A percentile compares a stretch with the other conserved stretches of the same genome.
These are phyloP conservation scores for Globisporangium alternatum DNA, from an alignment of 352 stramenopile species.

Conservation along the genomic window DNA sequence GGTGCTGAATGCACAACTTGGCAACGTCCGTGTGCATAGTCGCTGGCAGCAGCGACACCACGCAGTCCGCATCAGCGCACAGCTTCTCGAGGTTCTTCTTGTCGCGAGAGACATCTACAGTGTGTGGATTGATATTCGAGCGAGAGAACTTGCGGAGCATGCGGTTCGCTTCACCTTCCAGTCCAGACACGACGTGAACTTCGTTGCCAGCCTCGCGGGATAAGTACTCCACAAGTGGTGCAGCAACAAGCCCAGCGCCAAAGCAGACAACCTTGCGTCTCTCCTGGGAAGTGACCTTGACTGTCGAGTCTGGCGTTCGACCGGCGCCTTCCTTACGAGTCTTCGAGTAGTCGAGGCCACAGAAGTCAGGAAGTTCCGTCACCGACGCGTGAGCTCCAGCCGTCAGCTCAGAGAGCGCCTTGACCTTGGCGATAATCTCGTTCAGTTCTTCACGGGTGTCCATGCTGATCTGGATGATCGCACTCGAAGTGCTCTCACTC, in stretches of 20 bases:
- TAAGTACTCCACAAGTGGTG: constrained; percentile 86
- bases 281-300: constrained; percentile 45
- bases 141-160: constrained; percentile 70
- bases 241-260: constrained; percentile 78
- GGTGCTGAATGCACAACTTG: constrained; percentile 82
- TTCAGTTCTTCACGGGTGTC: constrained; percentile 70
- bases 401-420: constrained; percentile 78
- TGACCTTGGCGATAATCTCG: constrained; percentile 84
- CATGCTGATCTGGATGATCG: constrained; percentile 85
- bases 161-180: constrained; percentile 68
- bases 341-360: constrained; percentile 73
- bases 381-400: constrained; percentile 84
- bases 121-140: constrained; percentile 65
- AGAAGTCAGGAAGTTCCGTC: constrained; percentile 77
- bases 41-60: constrained; percentile 93
- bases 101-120: constrained; percentile 76
- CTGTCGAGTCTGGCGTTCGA: constrained; percentile 23
- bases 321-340: constrained; percentile 54
- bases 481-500: constrained; percentile 54
- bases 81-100: constrained; percentile 55
- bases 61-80: constrained; percentile 84
- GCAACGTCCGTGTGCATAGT: constrained; percentile 92
- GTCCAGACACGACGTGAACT: constrained; percentile 68
- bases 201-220: constrained; percentile 68
- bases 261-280: constrained; percentile 87